phyloP scores from a whole-genome alignment of 306 rosid species.

The Cyclanthera cordifolia region DNA sequence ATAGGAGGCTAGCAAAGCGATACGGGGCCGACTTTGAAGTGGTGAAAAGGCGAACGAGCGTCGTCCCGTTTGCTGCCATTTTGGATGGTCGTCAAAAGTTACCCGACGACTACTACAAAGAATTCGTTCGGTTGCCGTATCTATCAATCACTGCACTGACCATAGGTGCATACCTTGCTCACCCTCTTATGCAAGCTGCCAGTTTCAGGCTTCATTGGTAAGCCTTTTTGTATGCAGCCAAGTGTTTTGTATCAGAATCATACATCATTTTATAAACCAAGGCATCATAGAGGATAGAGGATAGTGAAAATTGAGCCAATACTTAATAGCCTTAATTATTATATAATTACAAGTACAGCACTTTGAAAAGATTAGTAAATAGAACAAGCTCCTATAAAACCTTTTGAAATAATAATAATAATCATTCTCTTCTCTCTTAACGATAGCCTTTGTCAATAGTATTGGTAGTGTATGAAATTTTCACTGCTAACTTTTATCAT shows the following conservation, averaged over 20 bases:
- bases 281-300: background rate
- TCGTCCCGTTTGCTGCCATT: constrained; percentile 82
- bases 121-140: constrained; percentile 76
- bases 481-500: too few species aligned
- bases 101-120: constrained; percentile 76
- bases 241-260: background rate
- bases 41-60: constrained; percentile 58
- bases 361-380: background rate
- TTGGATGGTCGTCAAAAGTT: constrained; percentile 76
- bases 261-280: background rate
- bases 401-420: background rate
- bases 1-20: constrained; percentile 48
- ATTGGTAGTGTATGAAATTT: too few species aligned
- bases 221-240: constrained; percentile 1
- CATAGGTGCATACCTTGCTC: constrained; percentile 77
- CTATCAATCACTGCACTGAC: constrained; percentile 59
- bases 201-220: constrained; percentile 88
- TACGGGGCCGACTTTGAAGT: constrained; percentile 55
- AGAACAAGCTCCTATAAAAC: background rate
- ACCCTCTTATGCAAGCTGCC: constrained; percentile 77
- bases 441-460: too few species aligned
- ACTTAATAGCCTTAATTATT: background rate
- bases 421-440: too few species aligned
- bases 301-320: background rate
- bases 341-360: background rate